These are phyloP conservation scores for Vanderwaltozyma tropicalis DNA, from an alignment of 805 yeast species.

Conservation along the genomic window DNA sequence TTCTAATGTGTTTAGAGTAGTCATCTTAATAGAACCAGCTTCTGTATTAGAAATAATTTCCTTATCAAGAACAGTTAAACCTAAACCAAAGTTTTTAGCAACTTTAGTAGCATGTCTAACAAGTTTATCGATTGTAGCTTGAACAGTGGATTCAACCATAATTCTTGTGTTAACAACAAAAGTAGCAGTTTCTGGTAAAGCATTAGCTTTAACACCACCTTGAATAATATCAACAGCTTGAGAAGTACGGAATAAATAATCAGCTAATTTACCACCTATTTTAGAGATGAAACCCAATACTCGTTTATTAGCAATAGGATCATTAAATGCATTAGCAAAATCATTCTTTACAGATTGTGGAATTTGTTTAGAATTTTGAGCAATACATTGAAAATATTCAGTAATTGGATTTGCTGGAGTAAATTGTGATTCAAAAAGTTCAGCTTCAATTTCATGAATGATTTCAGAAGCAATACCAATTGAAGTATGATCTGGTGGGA, in stretches of 20 bases:
- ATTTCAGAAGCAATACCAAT: conserved; percentile 65
- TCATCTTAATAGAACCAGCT: conserved; percentile 24
- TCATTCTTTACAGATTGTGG: conserved; percentile 15
- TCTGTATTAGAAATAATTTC: conserved; percentile 17
- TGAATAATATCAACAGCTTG: conserved; percentile 56
- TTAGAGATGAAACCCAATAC: conserved; percentile 1
- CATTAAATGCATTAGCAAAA: conserved; percentile 29
- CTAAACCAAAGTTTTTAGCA: conserved; percentile 41
- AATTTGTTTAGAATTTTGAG: conserved; percentile 34
- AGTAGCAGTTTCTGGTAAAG: conserved; percentile 55
- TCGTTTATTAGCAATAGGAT: conserved; percentile 8
- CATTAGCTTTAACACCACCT: conserved; percentile 72
- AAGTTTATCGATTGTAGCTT: conserved; percentile 33
- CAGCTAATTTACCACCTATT: conserved; percentile 13
- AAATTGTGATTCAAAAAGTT: conserved; percentile 34
- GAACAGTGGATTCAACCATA: conserved; percentile 42
- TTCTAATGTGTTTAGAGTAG: conserved; percentile 18
- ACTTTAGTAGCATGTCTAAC: conserved; percentile 28
- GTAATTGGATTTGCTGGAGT: conserved; percentile 49
- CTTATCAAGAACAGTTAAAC: conserved; percentile 28
- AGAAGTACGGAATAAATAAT: conserved; percentile 35
- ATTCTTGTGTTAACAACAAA: conserved; percentile 56
- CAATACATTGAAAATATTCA: conserved; percentile 48
- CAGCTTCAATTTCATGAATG: conserved; percentile 43
- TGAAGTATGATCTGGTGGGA: conserved; percentile 74